phyloP scores from a whole-genome alignment of 108 stramenopile genomes.

The Aurantiochytrium sp. region DNA sequence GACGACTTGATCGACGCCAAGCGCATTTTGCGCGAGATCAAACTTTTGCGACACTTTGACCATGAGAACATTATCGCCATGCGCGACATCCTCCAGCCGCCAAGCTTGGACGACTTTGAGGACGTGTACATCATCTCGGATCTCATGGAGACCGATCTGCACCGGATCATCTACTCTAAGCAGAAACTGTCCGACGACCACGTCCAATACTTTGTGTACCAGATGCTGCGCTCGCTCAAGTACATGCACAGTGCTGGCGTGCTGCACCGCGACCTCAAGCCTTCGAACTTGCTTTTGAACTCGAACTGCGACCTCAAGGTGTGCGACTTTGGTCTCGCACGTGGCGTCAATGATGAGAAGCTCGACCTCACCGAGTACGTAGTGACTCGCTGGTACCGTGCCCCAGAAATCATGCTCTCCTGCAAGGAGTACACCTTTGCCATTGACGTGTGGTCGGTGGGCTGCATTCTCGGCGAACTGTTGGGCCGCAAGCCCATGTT shows the following conservation, averaged over 20 bases:
- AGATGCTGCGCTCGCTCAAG: slow-evolving; percentile 88
- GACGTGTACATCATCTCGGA: slow-evolving; percentile 97
- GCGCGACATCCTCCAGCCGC: slow-evolving; percentile 26
- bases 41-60: slow-evolving; percentile 51
- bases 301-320: slow-evolving; percentile 97
- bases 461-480: slow-evolving; percentile 98
- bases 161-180: slow-evolving; percentile 97
- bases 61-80: slow-evolving; percentile 53
- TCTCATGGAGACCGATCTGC: slow-evolving; percentile 96
- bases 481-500: slow-evolving; percentile 87
- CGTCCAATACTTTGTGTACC: slow-evolving; percentile 94
- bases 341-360: slow-evolving; percentile 61
- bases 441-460: slow-evolving; percentile 87
- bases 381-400: slow-evolving; percentile 63
- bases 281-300: slow-evolving; percentile 93
- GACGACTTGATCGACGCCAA: slow-evolving; percentile 98
- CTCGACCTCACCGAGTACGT: slow-evolving; percentile 52
- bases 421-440: slow-evolving; percentile 96
- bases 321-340: slow-evolving; percentile 96
- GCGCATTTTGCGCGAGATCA: slow-evolving; percentile 95
- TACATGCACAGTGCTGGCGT: slow-evolving; percentile 98
- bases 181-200: slow-evolving; percentile 90
- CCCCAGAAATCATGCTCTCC: slow-evolving; percentile 98
- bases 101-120: slow-evolving; percentile 48
- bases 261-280: slow-evolving; percentile 93